phyloP scores from a whole-genome alignment of 495 filamentous ascomycete genomes.

The Talaromyces trachyspermus region DNA sequence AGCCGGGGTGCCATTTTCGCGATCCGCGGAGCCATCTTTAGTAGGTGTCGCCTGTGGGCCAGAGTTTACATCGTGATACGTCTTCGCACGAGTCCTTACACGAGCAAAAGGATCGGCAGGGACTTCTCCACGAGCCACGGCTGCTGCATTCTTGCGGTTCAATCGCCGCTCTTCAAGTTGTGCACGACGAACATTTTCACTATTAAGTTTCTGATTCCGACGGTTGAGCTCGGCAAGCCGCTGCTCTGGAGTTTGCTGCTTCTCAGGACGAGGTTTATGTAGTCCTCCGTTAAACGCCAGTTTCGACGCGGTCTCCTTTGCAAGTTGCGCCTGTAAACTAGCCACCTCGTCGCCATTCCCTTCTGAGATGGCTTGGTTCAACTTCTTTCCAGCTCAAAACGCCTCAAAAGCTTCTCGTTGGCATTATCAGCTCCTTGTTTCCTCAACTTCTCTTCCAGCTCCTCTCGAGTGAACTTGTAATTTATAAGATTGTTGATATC shows the following conservation, averaged over 20 bases:
- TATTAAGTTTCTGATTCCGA: conserved; percentile 70
- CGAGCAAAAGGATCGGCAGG: conserved; percentile 51
- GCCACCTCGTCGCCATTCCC: conserved; percentile 55
- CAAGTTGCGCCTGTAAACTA: conserved; percentile 58
- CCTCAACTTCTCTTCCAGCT: conserved; percentile 68
- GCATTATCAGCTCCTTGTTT: conserved; percentile 55
- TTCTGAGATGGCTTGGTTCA: conserved; percentile 55
- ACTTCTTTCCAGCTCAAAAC: conserved; percentile 49
- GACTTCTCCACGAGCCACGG: conserved; percentile 47
- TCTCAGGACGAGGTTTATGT: conserved; percentile 32
- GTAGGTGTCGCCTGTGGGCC: conserved; percentile 17
- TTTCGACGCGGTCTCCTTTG: conserved; percentile 57
- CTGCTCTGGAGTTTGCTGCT: conserved; percentile 54
- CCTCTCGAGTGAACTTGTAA: conserved; percentile 68
- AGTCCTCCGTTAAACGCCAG: conserved; percentile 61
- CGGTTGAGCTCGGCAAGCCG: conserved; percentile 68
- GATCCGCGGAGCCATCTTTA: conserved; percentile 24
- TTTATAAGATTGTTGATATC: conserved; percentile 77
- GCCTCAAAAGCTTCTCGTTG: conserved; percentile 56
- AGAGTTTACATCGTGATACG: conserved; percentile 49
- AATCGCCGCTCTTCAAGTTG: conserved; percentile 69
- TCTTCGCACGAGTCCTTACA: conserved; percentile 54
- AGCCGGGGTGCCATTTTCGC: conserved; percentile 34
- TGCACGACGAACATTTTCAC: conserved; percentile 74
- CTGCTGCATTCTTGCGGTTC: conserved; percentile 50